phyloP scores from a whole-genome alignment of 202 grass and related monocot species.

The Hordeum pubiflorum region DNA sequence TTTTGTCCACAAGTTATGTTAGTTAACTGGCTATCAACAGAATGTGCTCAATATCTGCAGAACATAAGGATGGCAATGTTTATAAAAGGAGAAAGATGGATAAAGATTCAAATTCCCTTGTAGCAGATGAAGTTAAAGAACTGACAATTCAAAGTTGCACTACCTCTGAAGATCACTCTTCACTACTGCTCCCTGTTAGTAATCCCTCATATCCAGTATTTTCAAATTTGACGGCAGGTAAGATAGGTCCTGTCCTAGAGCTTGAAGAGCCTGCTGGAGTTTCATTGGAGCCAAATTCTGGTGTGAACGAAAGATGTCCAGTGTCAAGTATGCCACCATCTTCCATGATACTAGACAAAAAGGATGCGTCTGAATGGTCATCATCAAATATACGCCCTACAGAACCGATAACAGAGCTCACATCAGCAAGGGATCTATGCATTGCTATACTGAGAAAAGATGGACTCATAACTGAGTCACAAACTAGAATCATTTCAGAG shows the following conservation, averaged over 20 bases:
- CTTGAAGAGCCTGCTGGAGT: slow-evolving; percentile 22
- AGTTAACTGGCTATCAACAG: slow-evolving; percentile 25
- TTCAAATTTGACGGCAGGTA: slow-evolving; percentile 24
- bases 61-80: slow-evolving; percentile 40
- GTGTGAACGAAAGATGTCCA: slow-evolving; percentile 20
- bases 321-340: slow-evolving; percentile 27
- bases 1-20: slow-evolving; percentile 24
- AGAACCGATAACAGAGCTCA: slow-evolving; percentile 31
- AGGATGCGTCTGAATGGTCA: slow-evolving; percentile 43
- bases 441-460: slow-evolving; percentile 53
- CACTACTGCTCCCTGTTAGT: slow-evolving; percentile 8
- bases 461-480: slow-evolving; percentile 40
- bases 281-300: slow-evolving; percentile 30
- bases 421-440: slow-evolving; percentile 73
- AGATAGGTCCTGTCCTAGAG: slow-evolving; percentile 15
- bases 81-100: slow-evolving; percentile 60
- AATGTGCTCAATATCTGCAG: slow-evolving; percentile 40
- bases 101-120: slow-evolving; percentile 41
- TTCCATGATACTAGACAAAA: slow-evolving; percentile 26
- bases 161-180: slow-evolving; percentile 26
- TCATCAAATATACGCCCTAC: slow-evolving; percentile 29
- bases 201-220: slow-evolving; percentile 7
- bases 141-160: slow-evolving; percentile 17
- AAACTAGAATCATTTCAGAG: slow-evolving; percentile 18
- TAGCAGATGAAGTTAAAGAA: slow-evolving; percentile 29